phyloP scores from a whole-genome alignment of 805 yeast species.

The Millerozyma acaciae region DNA sequence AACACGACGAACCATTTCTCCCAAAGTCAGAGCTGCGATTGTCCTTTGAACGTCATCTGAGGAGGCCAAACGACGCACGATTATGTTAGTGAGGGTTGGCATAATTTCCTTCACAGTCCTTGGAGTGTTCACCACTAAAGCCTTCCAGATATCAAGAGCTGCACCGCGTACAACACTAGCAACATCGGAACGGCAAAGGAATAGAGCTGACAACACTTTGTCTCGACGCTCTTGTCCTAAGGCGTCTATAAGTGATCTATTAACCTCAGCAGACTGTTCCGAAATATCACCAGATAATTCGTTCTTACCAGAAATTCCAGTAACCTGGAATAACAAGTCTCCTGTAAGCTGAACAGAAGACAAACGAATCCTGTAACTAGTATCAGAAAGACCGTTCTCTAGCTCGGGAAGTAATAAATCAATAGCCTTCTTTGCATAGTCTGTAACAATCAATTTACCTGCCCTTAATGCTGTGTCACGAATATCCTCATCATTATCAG shows the following conservation, averaged over 20 bases:
- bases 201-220: constrained; percentile 77
- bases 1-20: constrained; percentile 91
- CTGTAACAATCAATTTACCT: constrained; percentile 85
- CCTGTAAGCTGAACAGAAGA: constrained; percentile 95
- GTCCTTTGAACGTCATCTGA: constrained; percentile 71
- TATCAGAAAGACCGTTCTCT: constrained; percentile 82
- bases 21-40: constrained; percentile 90
- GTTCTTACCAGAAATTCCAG: constrained; percentile 79
- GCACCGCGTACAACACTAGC: constrained; percentile 84
- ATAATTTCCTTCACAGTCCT: constrained; percentile 88
- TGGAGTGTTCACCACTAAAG: constrained; percentile 93
- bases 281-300: constrained; percentile 58
- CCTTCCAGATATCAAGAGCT: constrained; percentile 94
- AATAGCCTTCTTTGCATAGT: constrained; percentile 88
- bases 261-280: constrained; percentile 48
- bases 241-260: constrained; percentile 63
- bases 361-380: constrained; percentile 79
- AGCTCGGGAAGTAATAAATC: constrained; percentile 91
- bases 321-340: constrained; percentile 87
- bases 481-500: constrained; percentile 82
- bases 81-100: constrained; percentile 74
- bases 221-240: constrained; percentile 89
- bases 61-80: constrained; percentile 82
- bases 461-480: constrained; percentile 89
- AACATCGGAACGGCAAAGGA: constrained; percentile 90